Percentiles rank a stretch among this genome's conserved stretches.
Conservation (phyloP, 306 rosid genomes). For the Cicer judaicum region DNA sequence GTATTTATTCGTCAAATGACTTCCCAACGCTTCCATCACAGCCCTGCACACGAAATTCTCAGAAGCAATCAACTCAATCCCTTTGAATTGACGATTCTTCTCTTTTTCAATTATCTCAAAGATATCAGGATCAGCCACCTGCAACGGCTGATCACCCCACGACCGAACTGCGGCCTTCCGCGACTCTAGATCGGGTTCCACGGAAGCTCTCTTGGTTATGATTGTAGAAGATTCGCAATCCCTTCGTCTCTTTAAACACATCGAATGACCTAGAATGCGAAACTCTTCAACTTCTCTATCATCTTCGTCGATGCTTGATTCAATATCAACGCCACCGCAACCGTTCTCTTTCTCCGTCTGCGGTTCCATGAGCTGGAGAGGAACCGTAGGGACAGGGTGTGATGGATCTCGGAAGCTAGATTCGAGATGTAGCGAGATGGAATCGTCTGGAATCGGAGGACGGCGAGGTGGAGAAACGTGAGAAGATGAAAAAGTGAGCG, state of each 20-base stretch:
- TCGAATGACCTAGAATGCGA: constrained; percentile 82
- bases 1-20: constrained; percentile 89
- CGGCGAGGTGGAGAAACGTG: constrained; percentile 70
- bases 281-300: constrained; percentile 79
- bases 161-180: constrained; percentile 63
- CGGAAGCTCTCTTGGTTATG: constrained; percentile 50
- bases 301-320: constrained; percentile 50
- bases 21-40: constrained; percentile 91
- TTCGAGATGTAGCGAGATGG: constrained; percentile 72
- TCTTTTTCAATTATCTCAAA: constrained; percentile 81
- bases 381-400: constrained; percentile 60
- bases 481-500: constrained; percentile 69
- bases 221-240: constrained; percentile 63
- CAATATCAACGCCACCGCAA: background rate
- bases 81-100: constrained; percentile 72
- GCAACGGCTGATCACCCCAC: constrained; percentile 76
- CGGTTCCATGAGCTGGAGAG: constrained; percentile 77
- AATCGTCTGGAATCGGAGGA: constrained; percentile 61
- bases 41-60: constrained; percentile 90
- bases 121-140: constrained; percentile 71
- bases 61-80: constrained; percentile 90
- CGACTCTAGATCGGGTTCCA: constrained; percentile 61
- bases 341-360: constrained; percentile 45
- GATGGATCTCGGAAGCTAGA: constrained; percentile 60
- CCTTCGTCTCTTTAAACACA: constrained; percentile 81